Base-by-base conservation (phyloP, 495 filamentous ascomycete species). In the Penicillium macrosclerotiorum region DNA sequence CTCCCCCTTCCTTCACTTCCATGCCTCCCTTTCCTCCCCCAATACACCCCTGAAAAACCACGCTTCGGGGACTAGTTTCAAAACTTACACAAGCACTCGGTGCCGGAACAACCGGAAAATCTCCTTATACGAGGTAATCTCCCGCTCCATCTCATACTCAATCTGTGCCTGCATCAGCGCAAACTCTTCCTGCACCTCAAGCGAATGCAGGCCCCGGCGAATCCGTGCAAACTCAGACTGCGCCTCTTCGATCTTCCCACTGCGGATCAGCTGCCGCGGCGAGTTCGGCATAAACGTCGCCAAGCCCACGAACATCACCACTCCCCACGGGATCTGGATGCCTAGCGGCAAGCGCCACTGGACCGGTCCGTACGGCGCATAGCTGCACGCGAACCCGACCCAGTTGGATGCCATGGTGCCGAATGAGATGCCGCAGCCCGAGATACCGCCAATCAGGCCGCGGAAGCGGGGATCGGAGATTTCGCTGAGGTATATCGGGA, bases 281-380 rank as follows among this genome's bases (percentile, higher is more conserved):
- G 77, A 80, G 45, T 80, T 63, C 0, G 79, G 79, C 79, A 81
- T 82, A 46, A 81, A 82, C 1, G 76, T 81, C 9, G 70, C 50
- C 26, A 82, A 49, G 1, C 77, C 78, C 19, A 68, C 50, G 47
- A 81, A 81, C 68, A 82, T 71, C 43, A 82, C 69, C 8, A 81
- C 57, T 4, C 79, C 78, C 76, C 76, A 82, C 4, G 78, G 79
- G 18, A 81, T 78, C 55, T 81, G 79, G 37, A 82, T 71, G 0
- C 65, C 77, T 8, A 82, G 68, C 3, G 79, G 79, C 2, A 82
- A 62, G 6, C 79, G 69, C 79, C 79, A 82, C 45, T 82, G 79
- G 0, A 72, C 60, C 5, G 70, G 46, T 0, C 78, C 79, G 36
- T 80, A 78, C 2, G 77, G 61, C 0, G 78, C 78, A 46, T 70